Evolutionary conservation across 495 filamentous ascomycete genomes (phyloP), one percentile per base, ranked within the genome.

Genomic region (Aspergillus cristatus): DNA sequence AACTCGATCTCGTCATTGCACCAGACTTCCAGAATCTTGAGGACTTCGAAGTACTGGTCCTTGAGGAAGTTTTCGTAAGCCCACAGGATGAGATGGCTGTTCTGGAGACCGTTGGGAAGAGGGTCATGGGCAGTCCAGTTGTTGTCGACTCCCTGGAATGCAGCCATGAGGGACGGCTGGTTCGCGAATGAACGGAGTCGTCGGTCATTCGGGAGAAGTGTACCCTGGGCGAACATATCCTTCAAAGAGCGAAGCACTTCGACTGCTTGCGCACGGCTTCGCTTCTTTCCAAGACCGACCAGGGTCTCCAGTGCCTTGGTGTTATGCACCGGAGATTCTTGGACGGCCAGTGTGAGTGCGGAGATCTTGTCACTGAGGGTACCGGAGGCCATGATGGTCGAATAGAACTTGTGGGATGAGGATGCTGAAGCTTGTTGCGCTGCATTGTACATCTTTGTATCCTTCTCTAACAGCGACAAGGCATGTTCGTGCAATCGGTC

Each of bases 361-460:
- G 93, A 96, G 18, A 96, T 84, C 58, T 95, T 97, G 62, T 98
- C 91, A 24, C 87, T 91, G 36, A 95, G 72, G 6, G 93, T 98
- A 64, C 91, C 91, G 1, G 88, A 87, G 12, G 87, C 65, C 91
- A 98, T 96, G 56, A 98, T 94, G 4, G 87, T 93, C 1, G 84
- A 83, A 65, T 96, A 78, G 68, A 97, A 98, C 58, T 83, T 91
- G 53, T 89, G 80, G 7, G 88, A 84, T 1, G 91, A 95, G 29
- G 84, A 82, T 15, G 74, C 63, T 1, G 70, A 69, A 7, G 65
- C 57, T 38, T 71, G 46, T 46, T 72, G 45, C 50, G 71, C 59
- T 26, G 62, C 58, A 7, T 64, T 58, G 55, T 86, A 82, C 60
- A 80, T 43, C 30, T 73, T 60, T 57, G 71, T 72, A 63, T 98